phyloP scores from a whole-genome alignment of 2,329 filamentous ascomycete genomes.

The Knufia fluminis region DNA sequence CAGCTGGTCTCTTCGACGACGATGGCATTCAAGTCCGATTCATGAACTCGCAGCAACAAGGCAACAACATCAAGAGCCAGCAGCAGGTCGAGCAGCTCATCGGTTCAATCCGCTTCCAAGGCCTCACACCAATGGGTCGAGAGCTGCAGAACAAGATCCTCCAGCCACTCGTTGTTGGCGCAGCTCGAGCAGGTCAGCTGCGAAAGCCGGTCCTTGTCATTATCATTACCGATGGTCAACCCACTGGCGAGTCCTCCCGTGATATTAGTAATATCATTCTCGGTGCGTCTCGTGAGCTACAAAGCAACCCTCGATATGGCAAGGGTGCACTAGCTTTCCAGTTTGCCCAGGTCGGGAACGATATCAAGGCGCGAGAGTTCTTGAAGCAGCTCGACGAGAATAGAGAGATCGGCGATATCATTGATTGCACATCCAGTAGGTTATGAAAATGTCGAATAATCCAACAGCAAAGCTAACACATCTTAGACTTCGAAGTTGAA shows the following conservation, averaged over 20 bases:
- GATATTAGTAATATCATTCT: constrained; percentile 50
- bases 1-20: constrained; percentile 59
- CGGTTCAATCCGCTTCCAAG: constrained; percentile 51
- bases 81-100: constrained; percentile 52
- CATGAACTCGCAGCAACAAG: constrained; percentile 53
- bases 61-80: constrained; percentile 48
- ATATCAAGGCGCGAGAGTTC: constrained; percentile 55
- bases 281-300: constrained; percentile 44
- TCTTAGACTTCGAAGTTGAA: constrained; percentile 57
- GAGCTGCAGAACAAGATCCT: constrained; percentile 54
- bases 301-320: constrained; percentile 43
- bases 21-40: constrained; percentile 61
- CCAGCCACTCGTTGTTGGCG: constrained; percentile 49
- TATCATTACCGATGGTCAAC: constrained; percentile 57
- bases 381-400: constrained; percentile 56
- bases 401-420: constrained; percentile 49
- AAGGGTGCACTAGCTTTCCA: constrained; percentile 55
- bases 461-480: constrained; percentile 18
- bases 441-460: constrained; percentile 15
- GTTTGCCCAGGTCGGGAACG: constrained; percentile 61
- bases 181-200: constrained; percentile 44
- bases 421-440: constrained; percentile 62
- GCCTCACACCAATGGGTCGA: constrained; percentile 58
- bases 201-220: constrained; percentile 58
- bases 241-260: constrained; percentile 51